phyloP scores from a whole-genome alignment of 345 rosid genomes.

The Schrenkiella parvula region DNA sequence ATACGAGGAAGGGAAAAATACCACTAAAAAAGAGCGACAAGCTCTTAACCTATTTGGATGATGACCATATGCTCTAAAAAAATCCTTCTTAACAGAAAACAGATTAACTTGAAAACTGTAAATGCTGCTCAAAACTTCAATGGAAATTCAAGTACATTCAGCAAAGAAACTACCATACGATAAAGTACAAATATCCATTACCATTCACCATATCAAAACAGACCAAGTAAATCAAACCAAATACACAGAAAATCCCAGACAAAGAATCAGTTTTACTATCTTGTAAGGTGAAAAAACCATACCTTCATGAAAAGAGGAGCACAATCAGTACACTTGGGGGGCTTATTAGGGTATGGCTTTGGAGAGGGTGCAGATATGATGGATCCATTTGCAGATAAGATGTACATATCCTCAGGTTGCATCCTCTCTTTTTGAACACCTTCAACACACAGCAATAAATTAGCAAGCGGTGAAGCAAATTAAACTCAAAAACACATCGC shows the following conservation, averaged over 20 bases:
- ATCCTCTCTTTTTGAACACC: constrained; percentile 99
- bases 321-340: constrained; percentile 87
- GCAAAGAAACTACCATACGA: background rate
- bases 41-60: constrained; percentile 15
- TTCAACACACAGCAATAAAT: constrained; percentile 17
- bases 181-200: constrained; percentile 1
- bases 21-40: constrained; percentile 8
- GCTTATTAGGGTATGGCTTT: constrained; percentile 80
- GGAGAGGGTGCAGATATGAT: constrained; percentile 67
- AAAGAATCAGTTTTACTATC: background rate
- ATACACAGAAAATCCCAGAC: background rate
- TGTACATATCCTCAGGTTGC: constrained; percentile 89
- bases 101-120: background rate
- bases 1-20: background rate
- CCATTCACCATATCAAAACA: background rate
- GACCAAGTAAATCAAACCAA: background rate
- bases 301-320: constrained; percentile 92
- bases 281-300: background rate
- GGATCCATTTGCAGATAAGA: constrained; percentile 65
- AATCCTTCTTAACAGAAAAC: constrained; percentile 2
- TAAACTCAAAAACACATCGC: too few species aligned
- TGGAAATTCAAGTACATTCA: background rate
- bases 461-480: too few species aligned
- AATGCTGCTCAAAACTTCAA: background rate
- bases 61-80: background rate